phyloP scores from a whole-genome alignment of 2,329 filamentous ascomycete species.

The Paecilomyces sp. region DNA sequence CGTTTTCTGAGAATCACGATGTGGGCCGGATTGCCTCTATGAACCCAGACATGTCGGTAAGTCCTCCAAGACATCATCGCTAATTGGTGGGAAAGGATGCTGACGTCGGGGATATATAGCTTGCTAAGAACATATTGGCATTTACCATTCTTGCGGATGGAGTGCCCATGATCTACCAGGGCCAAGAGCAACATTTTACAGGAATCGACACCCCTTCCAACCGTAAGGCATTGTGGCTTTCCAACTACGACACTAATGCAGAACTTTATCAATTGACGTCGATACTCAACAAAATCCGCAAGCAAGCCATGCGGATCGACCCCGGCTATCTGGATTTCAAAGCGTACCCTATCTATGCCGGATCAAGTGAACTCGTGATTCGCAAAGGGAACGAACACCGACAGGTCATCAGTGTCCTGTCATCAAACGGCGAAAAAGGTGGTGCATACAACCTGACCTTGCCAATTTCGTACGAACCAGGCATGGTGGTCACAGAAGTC shows the following conservation, averaged over 20 bases:
- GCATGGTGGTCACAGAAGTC: conserved; percentile 28
- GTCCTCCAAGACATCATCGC: conserved; percentile 1
- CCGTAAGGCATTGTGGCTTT: conserved; percentile 52
- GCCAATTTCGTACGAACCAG: conserved; percentile 33
- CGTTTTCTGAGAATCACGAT: conserved; percentile 56
- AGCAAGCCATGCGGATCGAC: conserved; percentile 25
- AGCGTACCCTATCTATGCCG: conserved; percentile 32
- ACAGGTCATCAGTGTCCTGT: conserved; percentile 32
- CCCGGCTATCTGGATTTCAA: conserved; percentile 27
- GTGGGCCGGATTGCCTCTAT: conserved; percentile 46
- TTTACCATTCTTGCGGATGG: conserved; percentile 55
- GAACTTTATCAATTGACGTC: conserved; percentile 40
- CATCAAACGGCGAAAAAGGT: conserved; percentile 29
- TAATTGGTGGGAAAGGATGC: background rate
- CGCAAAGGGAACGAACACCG: conserved; percentile 32
- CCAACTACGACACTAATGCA: conserved; percentile 37
- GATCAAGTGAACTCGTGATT: conserved; percentile 30
- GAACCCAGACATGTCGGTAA: conserved; percentile 43
- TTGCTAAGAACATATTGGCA: conserved; percentile 55
- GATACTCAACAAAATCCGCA: conserved; percentile 41
- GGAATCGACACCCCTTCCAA: conserved; percentile 42
- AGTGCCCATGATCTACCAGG: conserved; percentile 59
- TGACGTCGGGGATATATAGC: conserved; percentile 14
- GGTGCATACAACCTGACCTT: conserved; percentile 37
- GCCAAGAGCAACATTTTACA: conserved; percentile 56